phyloP scores from a whole-genome alignment of 129 eudicot genomes.

The Centella asiatica region DNA sequence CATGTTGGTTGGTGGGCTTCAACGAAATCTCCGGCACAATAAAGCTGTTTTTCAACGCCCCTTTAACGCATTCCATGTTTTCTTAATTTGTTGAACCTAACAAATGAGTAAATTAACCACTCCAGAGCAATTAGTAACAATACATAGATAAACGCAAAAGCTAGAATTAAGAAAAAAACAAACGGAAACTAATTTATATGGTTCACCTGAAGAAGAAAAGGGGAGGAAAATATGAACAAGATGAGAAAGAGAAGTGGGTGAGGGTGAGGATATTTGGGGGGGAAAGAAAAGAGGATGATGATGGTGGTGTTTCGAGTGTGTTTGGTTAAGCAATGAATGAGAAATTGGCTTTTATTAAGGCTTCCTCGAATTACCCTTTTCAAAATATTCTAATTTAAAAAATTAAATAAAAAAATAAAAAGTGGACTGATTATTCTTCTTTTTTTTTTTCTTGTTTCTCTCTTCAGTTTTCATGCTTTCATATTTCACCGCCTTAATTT shows the following conservation, averaged over 20 bases:
- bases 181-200: too few relatives aligned
- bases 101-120: background rate
- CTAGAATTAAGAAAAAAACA: background rate
- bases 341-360: background rate
- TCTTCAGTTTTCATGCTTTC: too few relatives aligned
- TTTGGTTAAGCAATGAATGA: background rate
- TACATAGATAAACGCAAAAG: background rate
- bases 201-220: background rate
- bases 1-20: constrained; percentile 11
- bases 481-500: too few relatives aligned
- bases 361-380: too few relatives aligned
- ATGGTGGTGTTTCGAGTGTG: too few relatives aligned
- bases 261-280: background rate
- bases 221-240: too few relatives aligned
- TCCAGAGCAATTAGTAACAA: background rate
- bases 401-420: too few relatives aligned
- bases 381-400: too few relatives aligned
- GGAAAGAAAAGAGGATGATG: background rate
- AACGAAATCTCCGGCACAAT: constrained; percentile 19
- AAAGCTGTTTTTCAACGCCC: constrained; percentile 44
- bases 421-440: too few relatives aligned
- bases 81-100: background rate
- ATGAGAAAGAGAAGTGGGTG: background rate
- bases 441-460: too few relatives aligned
- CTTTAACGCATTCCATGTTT: constrained; percentile 56